Base-by-base conservation (phyloP, 176 grass and related monocot species). In the Musa troglodytarum region DNA sequence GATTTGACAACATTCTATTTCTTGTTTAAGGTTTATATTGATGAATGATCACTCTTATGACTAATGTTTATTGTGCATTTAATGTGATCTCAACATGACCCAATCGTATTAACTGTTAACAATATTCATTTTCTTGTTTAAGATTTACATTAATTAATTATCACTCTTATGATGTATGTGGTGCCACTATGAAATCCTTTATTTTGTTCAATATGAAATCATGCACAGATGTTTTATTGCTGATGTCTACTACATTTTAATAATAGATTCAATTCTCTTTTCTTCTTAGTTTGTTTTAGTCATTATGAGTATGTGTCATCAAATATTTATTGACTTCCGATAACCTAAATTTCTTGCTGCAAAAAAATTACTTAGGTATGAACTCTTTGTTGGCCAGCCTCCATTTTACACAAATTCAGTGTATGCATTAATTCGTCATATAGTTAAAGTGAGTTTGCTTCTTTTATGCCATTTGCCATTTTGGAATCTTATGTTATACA, bases 361-460 rank as follows among this genome's bases (percentile, higher is more conserved):
- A 52, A 54, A 23, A 56, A 75, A 53, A 19, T 81, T 80, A 75
- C 26, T 11, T 75, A 97, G 93, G 80, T 97, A 97, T 25, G 93
- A 93, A 85, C 70, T 97, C 74, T 97, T 90, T 88, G 93, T 97
- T 79, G 93, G 93, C 49, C 93, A 97, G 19, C 93, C 93, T 49
- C 93, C 93, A 57, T 97, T 97, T 88, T 97, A 97, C 82, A 97
- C 90, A 85, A 97, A 97, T 79, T 97, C 90, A 29, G 93, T 97
- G 14, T 93, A 97, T 83, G 89, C 89, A 77, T 85, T 97, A 73
- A 97, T 97, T 73, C 83, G 85, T 16, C 93, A 97, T 80, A 93
- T 97, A 50, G 93, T 97, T 77, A 97, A 97, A 86, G 93, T 96
- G 77, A 69, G 16, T 76, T 25, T 74, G 24, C 66, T 82, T 68